Conservation (phyloP, 768 basidiomycete genomes). For the Kwoniella dejecticola region DNA sequence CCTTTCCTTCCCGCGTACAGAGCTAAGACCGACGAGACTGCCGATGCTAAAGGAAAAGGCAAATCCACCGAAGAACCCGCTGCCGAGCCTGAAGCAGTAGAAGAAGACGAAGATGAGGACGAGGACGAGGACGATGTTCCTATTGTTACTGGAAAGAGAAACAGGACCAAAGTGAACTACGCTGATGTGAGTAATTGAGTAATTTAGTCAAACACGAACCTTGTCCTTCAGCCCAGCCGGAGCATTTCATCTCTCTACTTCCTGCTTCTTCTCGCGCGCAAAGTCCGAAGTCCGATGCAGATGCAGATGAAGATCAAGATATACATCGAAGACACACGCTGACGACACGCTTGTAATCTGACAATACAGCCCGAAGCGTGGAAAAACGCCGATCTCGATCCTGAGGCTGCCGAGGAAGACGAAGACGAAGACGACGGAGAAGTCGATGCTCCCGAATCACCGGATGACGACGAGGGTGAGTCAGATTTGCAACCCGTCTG, state of each 20-base stretch:
- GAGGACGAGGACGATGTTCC: slow-evolving; percentile 57
- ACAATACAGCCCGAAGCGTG: slow-evolving; percentile 46
- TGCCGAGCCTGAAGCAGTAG: slow-evolving; percentile 28
- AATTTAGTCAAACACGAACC: too few species aligned
- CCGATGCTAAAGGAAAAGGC: slow-evolving; percentile 33
- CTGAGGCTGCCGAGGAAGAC: slow-evolving; percentile 58
- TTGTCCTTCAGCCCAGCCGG: too few species aligned
- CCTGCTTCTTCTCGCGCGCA: slow-evolving; percentile 27
- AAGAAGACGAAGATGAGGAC: slow-evolving; percentile 63
- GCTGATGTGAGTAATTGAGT: slow-evolving; percentile 50
- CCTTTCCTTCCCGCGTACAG: slow-evolving; percentile 11
- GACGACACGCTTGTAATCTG: too few species aligned
- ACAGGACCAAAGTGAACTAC: slow-evolving; percentile 51
- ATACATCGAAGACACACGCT: neutral
- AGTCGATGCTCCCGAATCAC: slow-evolving; percentile 27
- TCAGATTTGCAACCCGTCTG: neutral
- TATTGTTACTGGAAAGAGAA: slow-evolving; percentile 19
- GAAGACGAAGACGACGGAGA: slow-evolving; percentile 65
- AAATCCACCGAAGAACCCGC: slow-evolving; percentile 28
- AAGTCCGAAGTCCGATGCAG: neutral
- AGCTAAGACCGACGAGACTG: slow-evolving; percentile 25
- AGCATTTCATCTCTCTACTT: too few species aligned
- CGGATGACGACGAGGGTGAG: slow-evolving; percentile 44
- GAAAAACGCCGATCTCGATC: slow-evolving; percentile 37
- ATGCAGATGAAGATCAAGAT: too few species aligned